phyloP scores from a whole-genome alignment of 2,329 filamentous ascomycete species.

The Pseudogymnoascus pannorum region DNA sequence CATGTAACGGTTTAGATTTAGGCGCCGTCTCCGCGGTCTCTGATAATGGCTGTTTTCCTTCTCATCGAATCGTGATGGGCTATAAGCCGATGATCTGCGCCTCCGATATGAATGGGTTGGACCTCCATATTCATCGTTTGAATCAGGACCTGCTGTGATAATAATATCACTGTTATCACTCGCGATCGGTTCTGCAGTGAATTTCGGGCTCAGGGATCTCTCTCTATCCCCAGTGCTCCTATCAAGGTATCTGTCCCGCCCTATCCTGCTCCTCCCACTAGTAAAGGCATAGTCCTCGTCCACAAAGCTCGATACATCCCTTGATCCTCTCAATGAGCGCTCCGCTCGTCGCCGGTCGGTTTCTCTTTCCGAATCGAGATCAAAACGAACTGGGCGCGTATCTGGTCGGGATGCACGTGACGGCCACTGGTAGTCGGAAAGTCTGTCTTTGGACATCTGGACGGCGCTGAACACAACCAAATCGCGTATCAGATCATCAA shows the following conservation, averaged over 20 bases:
- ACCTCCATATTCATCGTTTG: not conserved
- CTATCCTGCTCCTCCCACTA: not conserved
- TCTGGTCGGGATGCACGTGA: not conserved
- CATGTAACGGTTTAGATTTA: not conserved
- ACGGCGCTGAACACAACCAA: not conserved
- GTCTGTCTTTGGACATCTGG: not conserved
- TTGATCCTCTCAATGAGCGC: not conserved
- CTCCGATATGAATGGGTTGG: not conserved
- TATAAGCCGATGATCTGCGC: not conserved
- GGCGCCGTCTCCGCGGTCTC: conserved; percentile 1
- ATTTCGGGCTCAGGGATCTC: conserved; percentile 1
- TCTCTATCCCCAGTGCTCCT: not conserved
- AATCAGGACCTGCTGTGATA: conserved; percentile 5
- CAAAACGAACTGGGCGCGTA: conserved; percentile 5
- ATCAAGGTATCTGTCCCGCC: not conserved
- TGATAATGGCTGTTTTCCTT: not conserved
- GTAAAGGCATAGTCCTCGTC: not conserved
- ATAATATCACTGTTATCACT: conserved; percentile 7
- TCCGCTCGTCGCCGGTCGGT: conserved; percentile 1
- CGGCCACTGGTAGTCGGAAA: not conserved
- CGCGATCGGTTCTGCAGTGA: not conserved
- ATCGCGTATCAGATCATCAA: not conserved
- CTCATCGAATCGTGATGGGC: not conserved
- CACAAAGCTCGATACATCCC: not conserved
- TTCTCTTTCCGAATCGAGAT: conserved; percentile 1